phyloP scores from a whole-genome alignment of 1,139 yeast species.

The Scheffersomyces illinoinensis region DNA sequence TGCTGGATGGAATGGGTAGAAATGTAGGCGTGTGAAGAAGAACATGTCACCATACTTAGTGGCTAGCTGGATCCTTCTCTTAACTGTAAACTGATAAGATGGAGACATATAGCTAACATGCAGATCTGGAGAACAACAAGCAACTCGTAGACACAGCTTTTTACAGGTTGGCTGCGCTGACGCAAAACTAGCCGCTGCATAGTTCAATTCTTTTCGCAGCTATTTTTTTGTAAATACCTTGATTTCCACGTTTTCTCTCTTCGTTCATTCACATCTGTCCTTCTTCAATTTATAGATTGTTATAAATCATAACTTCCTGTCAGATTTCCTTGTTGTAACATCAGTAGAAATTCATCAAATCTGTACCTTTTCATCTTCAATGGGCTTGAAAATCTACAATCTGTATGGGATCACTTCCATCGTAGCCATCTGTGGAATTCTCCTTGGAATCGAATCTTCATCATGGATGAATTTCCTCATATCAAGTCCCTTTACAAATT shows the following conservation, averaged over 20 bases:
- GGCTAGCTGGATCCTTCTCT: not conserved
- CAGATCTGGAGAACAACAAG: not conserved
- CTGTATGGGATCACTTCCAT: slow-evolving; percentile 12
- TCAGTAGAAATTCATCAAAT: not conserved
- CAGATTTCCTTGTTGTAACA: not conserved
- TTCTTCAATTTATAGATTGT: not conserved
- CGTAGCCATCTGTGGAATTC: slow-evolving; percentile 28
- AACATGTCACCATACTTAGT: not conserved
- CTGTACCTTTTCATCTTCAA: not conserved
- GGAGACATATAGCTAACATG: not conserved
- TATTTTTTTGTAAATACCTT: no score
- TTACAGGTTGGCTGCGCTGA: not conserved
- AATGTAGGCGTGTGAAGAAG: not conserved
- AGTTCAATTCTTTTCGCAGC: not conserved
- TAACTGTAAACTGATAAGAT: not conserved
- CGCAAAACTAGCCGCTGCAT: not conserved
- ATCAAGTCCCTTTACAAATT: slow-evolving; percentile 21
- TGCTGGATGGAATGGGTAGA: not conserved
- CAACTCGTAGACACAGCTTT: not conserved
- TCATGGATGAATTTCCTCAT: slow-evolving; percentile 26
- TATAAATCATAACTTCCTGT: not conserved
- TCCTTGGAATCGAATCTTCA: slow-evolving; percentile 33
- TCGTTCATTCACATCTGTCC: not conserved
- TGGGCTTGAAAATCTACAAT: slow-evolving; percentile 1
- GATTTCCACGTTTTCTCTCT: not conserved